Evolutionary conservation across 202 grass and related monocot species (phyloP), one percentile per base, ranked within the genome.

Genomic region (Digitaria exilis): DNA sequence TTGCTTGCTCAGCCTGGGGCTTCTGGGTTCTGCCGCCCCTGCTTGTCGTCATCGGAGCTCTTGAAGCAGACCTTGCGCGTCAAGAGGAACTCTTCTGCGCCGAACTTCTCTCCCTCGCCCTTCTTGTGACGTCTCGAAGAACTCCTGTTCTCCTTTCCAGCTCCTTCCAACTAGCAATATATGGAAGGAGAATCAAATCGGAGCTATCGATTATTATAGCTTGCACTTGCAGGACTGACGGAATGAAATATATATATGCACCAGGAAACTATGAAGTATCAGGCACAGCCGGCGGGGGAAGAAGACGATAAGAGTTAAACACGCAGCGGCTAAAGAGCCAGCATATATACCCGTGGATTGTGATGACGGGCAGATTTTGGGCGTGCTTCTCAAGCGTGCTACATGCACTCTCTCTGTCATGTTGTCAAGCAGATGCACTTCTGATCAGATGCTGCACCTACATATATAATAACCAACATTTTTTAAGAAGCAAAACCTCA

Each of bases 401-500:
- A 75, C 80, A 99, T 85, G 89, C 93, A 94, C 24, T 99, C 89
- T 99, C 91, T 87, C 86, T 90, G 91, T 80, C 96, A 99, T 75
- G 71, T 82, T 85, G 91, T 92, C n/a, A n/a, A 92, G 80, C 90
- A 76, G 37, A 99, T 83, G 84, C 96, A 99, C 84, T 94, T 95
- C 93, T 99, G 61, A 99, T 99, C 80, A 99, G 89, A 66, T 99
- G 93, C 85, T 99, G 96, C 81, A 99, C 96, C 96, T 98, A 75
- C 41, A 55, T 19, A 24, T n/a, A n/a, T n/a, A n/a, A 28, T n/a
- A 24, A 54, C 12, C 5, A 54, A n/a, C n/a, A n/a, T n/a, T 19
- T 35, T 22, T 1, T 9, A 39, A 39, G 6, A 21, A 19, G 22
- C n/a, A n/a, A n/a, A n/a, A n/a, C n/a, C 4, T 19, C 52, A 69